phyloP scores from a whole-genome alignment of 305 asterid species.

The Fraxinus nigra region DNA sequence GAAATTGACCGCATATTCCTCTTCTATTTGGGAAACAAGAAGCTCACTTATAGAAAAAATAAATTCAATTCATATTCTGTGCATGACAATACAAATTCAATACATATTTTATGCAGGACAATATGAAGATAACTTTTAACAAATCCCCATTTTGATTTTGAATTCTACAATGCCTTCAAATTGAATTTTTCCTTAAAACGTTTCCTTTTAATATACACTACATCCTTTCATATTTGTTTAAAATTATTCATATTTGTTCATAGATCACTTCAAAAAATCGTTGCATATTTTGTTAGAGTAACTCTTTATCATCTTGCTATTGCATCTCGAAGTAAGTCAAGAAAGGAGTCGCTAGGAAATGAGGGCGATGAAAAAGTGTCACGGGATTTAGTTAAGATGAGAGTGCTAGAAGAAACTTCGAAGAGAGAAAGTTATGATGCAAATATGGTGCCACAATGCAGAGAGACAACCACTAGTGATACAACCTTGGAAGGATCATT shows the following conservation, averaged over 20 bases:
- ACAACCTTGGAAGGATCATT: neutral
- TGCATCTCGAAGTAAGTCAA: neutral
- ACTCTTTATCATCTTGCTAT: neutral
- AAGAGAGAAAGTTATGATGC: neutral
- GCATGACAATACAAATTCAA: too few species aligned
- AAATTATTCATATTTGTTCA: neutral
- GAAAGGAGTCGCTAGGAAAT: neutral
- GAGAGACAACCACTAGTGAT: neutral
- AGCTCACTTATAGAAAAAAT: too few species aligned
- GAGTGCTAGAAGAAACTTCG: neutral
- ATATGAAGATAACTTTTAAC: neutral
- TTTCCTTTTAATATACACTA: neutral
- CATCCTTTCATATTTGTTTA: neutral
- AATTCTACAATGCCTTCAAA: neutral
- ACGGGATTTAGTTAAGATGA: neutral
- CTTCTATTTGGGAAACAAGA: too few species aligned
- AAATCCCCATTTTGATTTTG: neutral
- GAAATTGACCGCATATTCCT: too few species aligned
- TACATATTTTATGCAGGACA: neutral
- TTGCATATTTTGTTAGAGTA: neutral
- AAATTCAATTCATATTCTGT: too few species aligned
- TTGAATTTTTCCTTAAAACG: neutral
- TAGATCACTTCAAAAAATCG: neutral
- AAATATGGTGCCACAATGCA: neutral
- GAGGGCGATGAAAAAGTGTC: neutral